These are phyloP conservation scores for Leishmania aethiopica DNA, from an alignment of 208 protist species.

Conservation along the genomic window DNA sequence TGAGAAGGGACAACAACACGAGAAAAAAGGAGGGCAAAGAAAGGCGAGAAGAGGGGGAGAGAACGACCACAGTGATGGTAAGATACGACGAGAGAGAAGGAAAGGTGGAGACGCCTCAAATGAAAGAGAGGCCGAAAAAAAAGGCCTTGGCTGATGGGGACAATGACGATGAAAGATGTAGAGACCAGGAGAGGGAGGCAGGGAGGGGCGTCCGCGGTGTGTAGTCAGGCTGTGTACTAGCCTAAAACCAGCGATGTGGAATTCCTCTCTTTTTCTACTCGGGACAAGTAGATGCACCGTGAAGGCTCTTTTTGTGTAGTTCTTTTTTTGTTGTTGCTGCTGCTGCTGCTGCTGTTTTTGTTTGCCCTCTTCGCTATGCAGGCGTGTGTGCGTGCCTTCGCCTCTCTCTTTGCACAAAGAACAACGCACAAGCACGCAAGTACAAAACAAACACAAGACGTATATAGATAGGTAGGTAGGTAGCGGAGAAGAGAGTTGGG, in stretches of 20 bases:
- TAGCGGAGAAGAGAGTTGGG: neutral
- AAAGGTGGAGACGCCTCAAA: neutral
- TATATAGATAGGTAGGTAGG: neutral
- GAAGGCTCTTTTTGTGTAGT: neutral
- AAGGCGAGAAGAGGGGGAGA: neutral
- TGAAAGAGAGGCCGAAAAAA: neutral
- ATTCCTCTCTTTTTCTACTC: neutral
- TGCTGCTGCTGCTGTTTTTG: too few species aligned
- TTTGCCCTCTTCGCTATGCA: neutral
- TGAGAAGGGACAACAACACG: neutral
- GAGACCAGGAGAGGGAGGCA: neutral
- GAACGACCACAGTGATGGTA: neutral
- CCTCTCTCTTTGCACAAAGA: neutral
- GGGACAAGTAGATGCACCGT: neutral
- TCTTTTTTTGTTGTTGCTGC: neutral
- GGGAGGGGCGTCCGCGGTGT: neutral
- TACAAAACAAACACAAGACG: slow-evolving; percentile 1
- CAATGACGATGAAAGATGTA: neutral
- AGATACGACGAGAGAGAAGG: neutral
- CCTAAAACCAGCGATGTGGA: neutral
- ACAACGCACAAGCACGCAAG: neutral
- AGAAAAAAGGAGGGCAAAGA: neutral
- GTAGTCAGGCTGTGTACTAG: neutral
- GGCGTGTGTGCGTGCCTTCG: neutral
- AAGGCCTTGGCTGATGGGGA: neutral